Base-by-base conservation (phyloP, 345 rosid genomes). In the Reutealis trisperma region DNA sequence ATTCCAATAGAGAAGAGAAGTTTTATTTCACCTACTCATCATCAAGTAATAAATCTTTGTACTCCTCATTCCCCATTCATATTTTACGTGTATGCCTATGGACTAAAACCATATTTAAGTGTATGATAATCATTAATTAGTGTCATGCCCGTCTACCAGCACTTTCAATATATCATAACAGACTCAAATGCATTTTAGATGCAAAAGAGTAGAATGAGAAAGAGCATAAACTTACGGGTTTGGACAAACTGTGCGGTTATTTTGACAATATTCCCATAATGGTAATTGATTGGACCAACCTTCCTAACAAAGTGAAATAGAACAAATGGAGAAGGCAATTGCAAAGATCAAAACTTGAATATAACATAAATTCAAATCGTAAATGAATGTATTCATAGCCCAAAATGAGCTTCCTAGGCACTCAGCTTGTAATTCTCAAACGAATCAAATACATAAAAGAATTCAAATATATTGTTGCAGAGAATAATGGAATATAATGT, bases 161-260 rank as follows among this genome's bases (percentile, higher is more conserved):
- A n/a, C n/a, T n/a, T n/a, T n/a, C n/a, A n/a, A n/a, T n/a, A n/a
- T n/a, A n/a, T n/a, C n/a, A n/a, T n/a, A n/a, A n/a, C n/a, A n/a
- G n/a, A n/a, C n/a, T n/a, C n/a, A n/a, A n/a, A n/a, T n/a, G n/a
- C n/a, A n/a, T n/a, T n/a, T n/a, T n/a, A n/a, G n/a, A 34, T 34
- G 60, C 34, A 42, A 34, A 34, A 34, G 41, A 34, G 41, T 34
- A 58, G 66, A 0, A 76, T 60, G 12, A 44, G 44, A 34, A 34
- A 52, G 67, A 57, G 42, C 70, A 59, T 57, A 11, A 34, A 80
- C 93, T 85, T 85, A 95, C 98, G 54, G 70, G 79, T 95, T 82
- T 25, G 99, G 97, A 80, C 99, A 95, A 30, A 84, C 89, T 12
- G 90, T 92, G 47, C 77, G 68, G 81, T 92, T 83, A 59, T 75